These are phyloP conservation scores for Selaginella tamariscina DNA, from an alignment of 75 land plant genomes.

Conservation along the genomic window DNA sequence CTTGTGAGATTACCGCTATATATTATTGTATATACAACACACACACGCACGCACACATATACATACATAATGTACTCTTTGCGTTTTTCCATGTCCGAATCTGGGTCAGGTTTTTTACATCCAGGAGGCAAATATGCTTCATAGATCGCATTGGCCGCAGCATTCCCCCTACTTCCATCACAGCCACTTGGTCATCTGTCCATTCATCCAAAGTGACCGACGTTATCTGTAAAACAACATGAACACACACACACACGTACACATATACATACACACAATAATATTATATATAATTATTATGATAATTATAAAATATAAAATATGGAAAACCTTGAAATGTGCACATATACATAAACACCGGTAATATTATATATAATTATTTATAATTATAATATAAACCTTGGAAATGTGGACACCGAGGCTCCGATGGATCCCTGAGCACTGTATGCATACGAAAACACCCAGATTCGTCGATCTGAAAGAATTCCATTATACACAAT, in stretches of 20 bases:
- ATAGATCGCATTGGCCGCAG: slow-evolving; percentile 71
- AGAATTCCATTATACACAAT: neutral
- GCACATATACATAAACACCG: neutral
- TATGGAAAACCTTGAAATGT: slow-evolving; percentile 10
- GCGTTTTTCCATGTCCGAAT: slow-evolving; percentile 59
- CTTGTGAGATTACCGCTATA: neutral
- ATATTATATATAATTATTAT: too few species aligned
- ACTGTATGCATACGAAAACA: slow-evolving; percentile 57
- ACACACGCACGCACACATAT: neutral
- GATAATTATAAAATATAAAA: neutral
- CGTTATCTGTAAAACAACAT: slow-evolving; percentile 42
- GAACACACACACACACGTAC: too few species aligned
- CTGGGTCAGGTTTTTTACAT: slow-evolving; percentile 43
- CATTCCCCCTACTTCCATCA: slow-evolving; percentile 83
- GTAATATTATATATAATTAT: neutral
- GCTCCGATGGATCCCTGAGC: slow-evolving; percentile 60
- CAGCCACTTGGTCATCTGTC: slow-evolving; percentile 60
- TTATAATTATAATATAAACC: neutral
- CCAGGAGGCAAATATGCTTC: slow-evolving; percentile 65
- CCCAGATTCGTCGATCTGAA: slow-evolving; percentile 58
- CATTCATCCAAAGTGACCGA: slow-evolving; percentile 85
- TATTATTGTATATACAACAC: neutral
- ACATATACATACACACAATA: too few species aligned
- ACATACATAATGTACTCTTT: slow-evolving; percentile 50
- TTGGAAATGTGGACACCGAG: slow-evolving; percentile 51